Evolutionary conservation across 1,284 basidiomycete genomes (phyloP).

Genomic region (Fomitopsis betulina): DNA sequence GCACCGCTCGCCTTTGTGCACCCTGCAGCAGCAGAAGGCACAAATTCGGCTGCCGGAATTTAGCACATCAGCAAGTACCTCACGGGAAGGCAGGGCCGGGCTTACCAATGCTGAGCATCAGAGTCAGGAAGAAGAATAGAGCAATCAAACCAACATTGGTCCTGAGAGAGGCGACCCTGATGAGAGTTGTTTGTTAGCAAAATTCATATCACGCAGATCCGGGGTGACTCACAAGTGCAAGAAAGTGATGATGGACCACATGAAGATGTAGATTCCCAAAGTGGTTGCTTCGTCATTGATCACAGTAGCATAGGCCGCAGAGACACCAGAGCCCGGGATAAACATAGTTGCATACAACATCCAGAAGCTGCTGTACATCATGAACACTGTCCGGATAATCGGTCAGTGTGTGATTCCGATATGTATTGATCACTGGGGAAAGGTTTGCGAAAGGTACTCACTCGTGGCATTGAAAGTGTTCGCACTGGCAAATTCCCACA

Average conservation of each 20-base stretch:
- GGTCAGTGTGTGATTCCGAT: constrained; percentile 2
- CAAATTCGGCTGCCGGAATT: constrained; percentile 17
- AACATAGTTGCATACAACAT: constrained; percentile 68
- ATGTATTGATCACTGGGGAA: background rate
- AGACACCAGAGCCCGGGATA: constrained; percentile 61
- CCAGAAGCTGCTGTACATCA: constrained; percentile 84
- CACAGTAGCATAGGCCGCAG: constrained; percentile 42
- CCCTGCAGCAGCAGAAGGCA: constrained; percentile 9
- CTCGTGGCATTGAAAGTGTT: constrained; percentile 69
- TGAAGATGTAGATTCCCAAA: constrained; percentile 61
- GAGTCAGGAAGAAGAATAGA: constrained; percentile 71
- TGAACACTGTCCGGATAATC: constrained; percentile 55
- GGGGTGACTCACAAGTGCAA: constrained; percentile 46
- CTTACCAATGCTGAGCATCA: constrained; percentile 47
- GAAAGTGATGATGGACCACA: constrained; percentile 71
- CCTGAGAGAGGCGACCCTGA: constrained; percentile 59
- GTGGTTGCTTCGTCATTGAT: constrained; percentile 47
- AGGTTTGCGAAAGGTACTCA: constrained; percentile 38
- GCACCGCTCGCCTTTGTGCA: constrained; percentile 65
- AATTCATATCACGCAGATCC: constrained; percentile 1
- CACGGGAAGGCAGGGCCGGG: constrained; percentile 13
- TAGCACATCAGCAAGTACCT: background rate
- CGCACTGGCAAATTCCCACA: constrained; percentile 81
- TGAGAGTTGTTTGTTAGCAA: background rate
- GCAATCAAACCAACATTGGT: constrained; percentile 61